Evolutionary conservation across 345 rosid genomes (phyloP).

Genomic region (Corchorus capsularis): DNA sequence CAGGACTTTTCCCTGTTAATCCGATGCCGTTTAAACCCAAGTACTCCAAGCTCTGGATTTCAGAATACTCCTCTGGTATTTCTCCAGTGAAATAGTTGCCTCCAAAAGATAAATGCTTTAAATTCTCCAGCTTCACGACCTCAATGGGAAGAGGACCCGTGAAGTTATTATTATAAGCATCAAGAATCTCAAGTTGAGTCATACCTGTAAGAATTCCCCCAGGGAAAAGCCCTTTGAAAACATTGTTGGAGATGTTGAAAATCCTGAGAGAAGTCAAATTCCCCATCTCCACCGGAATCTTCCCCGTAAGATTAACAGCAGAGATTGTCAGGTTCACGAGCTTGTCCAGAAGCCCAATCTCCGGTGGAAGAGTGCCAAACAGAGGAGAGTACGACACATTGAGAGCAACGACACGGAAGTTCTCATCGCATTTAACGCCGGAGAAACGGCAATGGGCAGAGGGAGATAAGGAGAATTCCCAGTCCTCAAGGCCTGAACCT

Average conservation of each 20-base stretch:
- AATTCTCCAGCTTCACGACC: slow-evolving; percentile 48
- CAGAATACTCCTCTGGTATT: slow-evolving; percentile 73
- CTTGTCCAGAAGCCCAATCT: slow-evolving; percentile 57
- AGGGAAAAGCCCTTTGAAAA: slow-evolving; percentile 53
- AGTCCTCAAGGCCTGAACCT: slow-evolving; percentile 64
- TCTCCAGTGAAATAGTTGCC: slow-evolving; percentile 79
- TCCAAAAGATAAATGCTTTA: slow-evolving; percentile 58
- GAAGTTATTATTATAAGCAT: slow-evolving; percentile 71
- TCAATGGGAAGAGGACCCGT: slow-evolving; percentile 56
- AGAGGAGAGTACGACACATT: slow-evolving; percentile 52
- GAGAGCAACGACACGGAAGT: slow-evolving; percentile 59
- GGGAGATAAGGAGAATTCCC: slow-evolving; percentile 50
- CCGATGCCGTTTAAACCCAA: slow-evolving; percentile 63
- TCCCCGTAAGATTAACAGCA: slow-evolving; percentile 53
- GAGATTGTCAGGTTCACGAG: slow-evolving; percentile 67
- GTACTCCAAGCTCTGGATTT: slow-evolving; percentile 63
- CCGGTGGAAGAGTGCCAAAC: slow-evolving; percentile 63
- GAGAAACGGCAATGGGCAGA: slow-evolving; percentile 76
- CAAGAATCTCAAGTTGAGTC: slow-evolving; percentile 62
- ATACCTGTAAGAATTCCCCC: slow-evolving; percentile 51
- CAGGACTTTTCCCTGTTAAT: slow-evolving; percentile 57
- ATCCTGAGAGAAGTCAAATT: slow-evolving; percentile 57
- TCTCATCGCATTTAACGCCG: slow-evolving; percentile 67
- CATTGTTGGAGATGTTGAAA: slow-evolving; percentile 69
- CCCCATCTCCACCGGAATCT: slow-evolving; percentile 55